Evolutionary conservation across 768 basidiomycete species (phyloP).

Genomic region (Phanerodontia chrysosporium): DNA sequence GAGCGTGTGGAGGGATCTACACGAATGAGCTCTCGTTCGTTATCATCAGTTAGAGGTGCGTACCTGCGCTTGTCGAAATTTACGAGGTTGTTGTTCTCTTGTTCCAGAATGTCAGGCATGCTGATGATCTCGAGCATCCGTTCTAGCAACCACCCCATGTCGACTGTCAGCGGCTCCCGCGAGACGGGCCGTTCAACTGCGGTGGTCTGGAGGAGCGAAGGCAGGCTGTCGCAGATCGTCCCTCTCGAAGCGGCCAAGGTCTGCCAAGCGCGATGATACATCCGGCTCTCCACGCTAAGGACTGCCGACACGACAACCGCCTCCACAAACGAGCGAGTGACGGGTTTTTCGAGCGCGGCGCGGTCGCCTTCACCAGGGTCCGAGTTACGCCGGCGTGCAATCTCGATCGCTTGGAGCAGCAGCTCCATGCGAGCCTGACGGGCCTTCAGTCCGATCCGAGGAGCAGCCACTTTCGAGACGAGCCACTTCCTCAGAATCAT

Average conservation of each 20-base stretch:
- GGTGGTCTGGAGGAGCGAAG: conserved; percentile 51
- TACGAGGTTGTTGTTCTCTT: conserved; percentile 56
- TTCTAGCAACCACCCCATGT: conserved; percentile 82
- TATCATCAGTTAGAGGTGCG: conserved; percentile 14
- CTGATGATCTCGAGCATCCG: conserved; percentile 76
- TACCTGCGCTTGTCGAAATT: conserved; percentile 84
- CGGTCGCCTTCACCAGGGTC: conserved; percentile 28
- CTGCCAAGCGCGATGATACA: conserved; percentile 76
- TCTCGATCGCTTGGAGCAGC: conserved; percentile 67
- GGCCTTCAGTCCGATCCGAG: conserved; percentile 55
- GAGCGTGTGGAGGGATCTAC: conserved; percentile 64
- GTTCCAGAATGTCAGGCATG: conserved; percentile 64
- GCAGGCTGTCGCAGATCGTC: conserved; percentile 56
- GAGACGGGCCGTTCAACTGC: conserved; percentile 39
- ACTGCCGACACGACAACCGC: conserved; percentile 72
- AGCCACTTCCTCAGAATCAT: conserved; percentile 77
- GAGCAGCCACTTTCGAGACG: conserved; percentile 61
- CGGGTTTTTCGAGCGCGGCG: conserved; percentile 43
- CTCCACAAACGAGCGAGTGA: conserved; percentile 78
- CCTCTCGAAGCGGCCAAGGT: conserved; percentile 62
- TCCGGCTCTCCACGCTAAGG: conserved; percentile 74
- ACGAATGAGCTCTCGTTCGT: background rate
- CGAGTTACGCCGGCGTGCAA: conserved; percentile 59
- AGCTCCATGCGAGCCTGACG: conserved; percentile 74
- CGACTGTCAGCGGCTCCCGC: conserved; percentile 57